These are phyloP conservation scores for Pythium folliculosum DNA, from an alignment of 352 stramenopile species.

Conservation along the genomic window DNA sequence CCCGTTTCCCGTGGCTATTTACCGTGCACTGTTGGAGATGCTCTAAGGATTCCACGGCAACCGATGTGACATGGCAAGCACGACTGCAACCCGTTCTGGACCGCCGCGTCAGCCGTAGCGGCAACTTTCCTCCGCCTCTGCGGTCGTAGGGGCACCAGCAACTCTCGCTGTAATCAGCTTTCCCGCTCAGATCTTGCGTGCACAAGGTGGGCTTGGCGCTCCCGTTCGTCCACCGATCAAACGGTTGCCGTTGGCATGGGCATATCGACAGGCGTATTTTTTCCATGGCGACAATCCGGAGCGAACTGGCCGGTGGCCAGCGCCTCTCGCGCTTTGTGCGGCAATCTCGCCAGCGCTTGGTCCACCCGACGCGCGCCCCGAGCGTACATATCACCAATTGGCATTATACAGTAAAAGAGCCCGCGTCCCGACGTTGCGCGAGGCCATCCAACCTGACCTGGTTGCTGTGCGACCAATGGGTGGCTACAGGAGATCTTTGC, in stretches of 20 bases:
- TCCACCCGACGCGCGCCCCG: not conserved
- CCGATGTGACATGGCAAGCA: slow-evolving; percentile 1
- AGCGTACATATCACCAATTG: slow-evolving; percentile 2
- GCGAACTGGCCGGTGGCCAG: slow-evolving; percentile 1
- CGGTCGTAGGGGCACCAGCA: not conserved
- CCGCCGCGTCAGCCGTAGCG: not conserved
- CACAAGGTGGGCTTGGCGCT: not conserved
- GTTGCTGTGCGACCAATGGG: not conserved
- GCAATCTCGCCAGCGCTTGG: slow-evolving; percentile 5
- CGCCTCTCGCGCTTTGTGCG: not conserved
- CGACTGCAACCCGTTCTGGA: not conserved
- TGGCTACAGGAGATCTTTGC: slow-evolving; percentile 14
- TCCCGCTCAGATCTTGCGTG: not conserved
- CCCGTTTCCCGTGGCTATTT: too few species aligned
- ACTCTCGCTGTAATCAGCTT: not conserved
- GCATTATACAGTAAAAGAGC: not conserved
- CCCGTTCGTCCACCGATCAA: slow-evolving; percentile 8
- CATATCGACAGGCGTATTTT: slow-evolving; percentile 1
- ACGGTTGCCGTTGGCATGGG: not conserved
- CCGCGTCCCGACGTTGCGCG: not conserved
- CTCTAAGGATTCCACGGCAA: too few species aligned
- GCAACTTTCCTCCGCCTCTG: not conserved
- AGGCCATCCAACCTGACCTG: not conserved
- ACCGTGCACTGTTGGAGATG: too few species aligned
- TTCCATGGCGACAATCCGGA: slow-evolving; percentile 32